These are phyloP conservation scores for Hypoxylon sp. DNA, from an alignment of 2,329 filamentous ascomycete species.

Conservation along the genomic window DNA sequence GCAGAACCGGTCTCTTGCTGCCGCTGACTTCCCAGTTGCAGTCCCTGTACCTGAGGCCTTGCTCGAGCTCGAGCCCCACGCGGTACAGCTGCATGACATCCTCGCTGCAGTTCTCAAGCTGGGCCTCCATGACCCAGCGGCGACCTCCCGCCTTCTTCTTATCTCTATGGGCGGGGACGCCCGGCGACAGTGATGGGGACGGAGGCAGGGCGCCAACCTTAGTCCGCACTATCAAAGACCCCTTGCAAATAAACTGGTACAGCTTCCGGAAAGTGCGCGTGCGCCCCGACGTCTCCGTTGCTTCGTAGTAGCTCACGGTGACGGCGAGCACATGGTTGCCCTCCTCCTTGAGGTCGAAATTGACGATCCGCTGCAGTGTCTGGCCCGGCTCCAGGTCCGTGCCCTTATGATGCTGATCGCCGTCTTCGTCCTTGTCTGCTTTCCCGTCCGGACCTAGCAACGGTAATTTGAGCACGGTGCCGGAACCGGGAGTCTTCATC, in stretches of 20 bases:
- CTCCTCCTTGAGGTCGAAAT: constrained; percentile 92
- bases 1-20: constrained; percentile 67
- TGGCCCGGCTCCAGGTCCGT: constrained; percentile 72
- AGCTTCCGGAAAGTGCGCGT: constrained; percentile 92
- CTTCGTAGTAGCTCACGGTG: constrained; percentile 94
- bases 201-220: constrained; percentile 79
- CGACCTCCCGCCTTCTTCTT: constrained; percentile 43
- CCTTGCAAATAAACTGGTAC: constrained; percentile 96
- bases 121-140: constrained; percentile 87
- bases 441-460: constrained; percentile 62
- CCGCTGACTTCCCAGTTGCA: constrained; percentile 69
- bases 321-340: constrained; percentile 94
- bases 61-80: constrained; percentile 68
- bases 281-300: constrained; percentile 76
- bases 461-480: constrained; percentile 73
- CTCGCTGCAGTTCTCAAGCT: constrained; percentile 95
- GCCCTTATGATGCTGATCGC: background rate
- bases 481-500: constrained; percentile 87
- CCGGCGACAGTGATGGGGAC: constrained; percentile 22
- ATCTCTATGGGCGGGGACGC: background rate
- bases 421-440: constrained; percentile 17
- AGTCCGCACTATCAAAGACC: constrained; percentile 89
- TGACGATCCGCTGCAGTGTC: constrained; percentile 85
- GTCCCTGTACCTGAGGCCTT: constrained; percentile 66
- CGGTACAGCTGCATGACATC: constrained; percentile 83